Conservation (phyloP, 129 eudicot species). For the Escallonia rubra region DNA sequence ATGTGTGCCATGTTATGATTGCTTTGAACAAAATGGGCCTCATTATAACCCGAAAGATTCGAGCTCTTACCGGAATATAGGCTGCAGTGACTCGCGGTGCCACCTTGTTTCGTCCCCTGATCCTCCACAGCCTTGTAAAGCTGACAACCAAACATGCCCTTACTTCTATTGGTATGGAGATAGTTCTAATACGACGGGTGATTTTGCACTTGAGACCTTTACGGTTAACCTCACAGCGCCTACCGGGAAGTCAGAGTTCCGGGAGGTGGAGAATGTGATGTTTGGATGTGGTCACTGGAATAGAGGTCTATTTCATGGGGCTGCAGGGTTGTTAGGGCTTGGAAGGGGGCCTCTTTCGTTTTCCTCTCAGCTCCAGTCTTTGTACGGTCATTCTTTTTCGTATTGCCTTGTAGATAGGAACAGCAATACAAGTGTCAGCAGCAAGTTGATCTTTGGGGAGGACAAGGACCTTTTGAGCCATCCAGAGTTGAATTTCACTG, state of each 20-base stretch:
- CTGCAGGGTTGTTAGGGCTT: slow-evolving; percentile 80
- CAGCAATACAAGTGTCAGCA: slow-evolving; percentile 68
- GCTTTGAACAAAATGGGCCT: slow-evolving; percentile 85
- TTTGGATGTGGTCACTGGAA: slow-evolving; percentile 99
- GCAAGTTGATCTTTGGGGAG: slow-evolving; percentile 92
- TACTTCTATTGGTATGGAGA: slow-evolving; percentile 97
- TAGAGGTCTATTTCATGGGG: slow-evolving; percentile 92
- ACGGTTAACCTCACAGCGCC: slow-evolving; percentile 68
- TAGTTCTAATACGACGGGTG: slow-evolving; percentile 94
- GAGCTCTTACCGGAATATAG: slow-evolving; percentile 44
- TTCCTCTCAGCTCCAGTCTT: slow-evolving; percentile 65
- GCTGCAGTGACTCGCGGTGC: slow-evolving; percentile 68
- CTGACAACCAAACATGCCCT: slow-evolving; percentile 62
- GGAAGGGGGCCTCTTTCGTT: slow-evolving; percentile 92
- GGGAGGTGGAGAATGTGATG: slow-evolving; percentile 71
- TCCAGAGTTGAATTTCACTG: slow-evolving; percentile 70
- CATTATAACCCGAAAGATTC: slow-evolving; percentile 60
- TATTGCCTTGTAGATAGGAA: slow-evolving; percentile 82
- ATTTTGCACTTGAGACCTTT: slow-evolving; percentile 83
- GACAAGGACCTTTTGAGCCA: slow-evolving; percentile 50
- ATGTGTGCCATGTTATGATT: slow-evolving; percentile 76
- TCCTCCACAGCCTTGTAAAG: slow-evolving; percentile 43
- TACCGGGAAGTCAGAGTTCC: slow-evolving; percentile 41
- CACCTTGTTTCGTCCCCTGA: slow-evolving; percentile 74
- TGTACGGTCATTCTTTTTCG: slow-evolving; percentile 84